Base-by-base conservation (phyloP, 768 basidiomycete species). In the Mycena epipterygia region DNA sequence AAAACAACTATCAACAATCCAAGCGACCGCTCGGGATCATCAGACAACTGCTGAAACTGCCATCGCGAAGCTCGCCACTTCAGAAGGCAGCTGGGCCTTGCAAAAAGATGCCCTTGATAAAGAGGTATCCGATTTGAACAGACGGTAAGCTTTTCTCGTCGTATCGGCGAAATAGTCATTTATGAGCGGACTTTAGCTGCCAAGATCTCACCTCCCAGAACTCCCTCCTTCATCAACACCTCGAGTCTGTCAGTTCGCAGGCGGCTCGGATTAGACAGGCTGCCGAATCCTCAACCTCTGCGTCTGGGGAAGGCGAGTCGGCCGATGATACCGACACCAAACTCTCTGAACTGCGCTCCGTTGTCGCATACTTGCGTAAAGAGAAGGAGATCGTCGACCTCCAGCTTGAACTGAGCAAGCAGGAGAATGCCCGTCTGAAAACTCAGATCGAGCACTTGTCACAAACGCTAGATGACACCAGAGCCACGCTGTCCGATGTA, bases 371-470 rank as follows among this genome's bases (percentile, higher is more conserved):
- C 79, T 83, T 97, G 37, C 88, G 95, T 46, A 95, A 93, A 76
- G 95, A 96, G 85, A 96, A 97, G 81, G 95, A 96, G 78, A 95
- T 97, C 60, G 92, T 94, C 51, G 95, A 97, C 73, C 87, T 96
- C 35, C 94, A 96, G 72, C 85, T 95, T 29, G 93, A 96, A 75
- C 88, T 96, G 55, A 88, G 91, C 84, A 86, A 88, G 74, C 86
- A 92, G 68, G 95, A 96, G 82, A 93, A 88, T 73, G 81, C 88
- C 12, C 88, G 95, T 6, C 79, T 95, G 59, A 93, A 92, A 78
- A 81, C 88, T 23, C 93, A 96, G 76, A 87, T 93, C 30, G 94
- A 95, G 8, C 91, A 93, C 74, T 78, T 95, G 46, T 85, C 86
- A 19, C 90, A 90, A 71, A 89, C 81, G 48, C 81, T 96, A 75